phyloP scores from a whole-genome alignment of 1,284 basidiomycete species.

The Spongispora temasekensis region DNA sequence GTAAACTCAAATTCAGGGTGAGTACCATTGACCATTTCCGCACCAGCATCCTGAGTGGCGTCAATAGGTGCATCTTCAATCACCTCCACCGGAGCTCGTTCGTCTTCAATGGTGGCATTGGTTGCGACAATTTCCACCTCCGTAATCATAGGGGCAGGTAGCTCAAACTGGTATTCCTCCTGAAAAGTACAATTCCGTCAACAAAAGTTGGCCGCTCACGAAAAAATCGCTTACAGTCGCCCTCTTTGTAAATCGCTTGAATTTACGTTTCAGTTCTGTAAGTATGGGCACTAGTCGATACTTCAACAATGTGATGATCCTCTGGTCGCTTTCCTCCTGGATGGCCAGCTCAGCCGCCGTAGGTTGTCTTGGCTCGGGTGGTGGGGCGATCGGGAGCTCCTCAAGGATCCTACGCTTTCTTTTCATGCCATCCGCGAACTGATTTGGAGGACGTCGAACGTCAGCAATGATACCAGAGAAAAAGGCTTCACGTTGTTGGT shows the following conservation, averaged over 20 bases:
- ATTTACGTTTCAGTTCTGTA: conserved; percentile 90
- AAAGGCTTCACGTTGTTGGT: conserved; percentile 70
- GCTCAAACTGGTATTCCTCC: conserved; percentile 73
- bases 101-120: conserved; percentile 43
- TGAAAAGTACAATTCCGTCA: conserved; percentile 31
- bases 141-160: conserved; percentile 28
- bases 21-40: conserved; percentile 36
- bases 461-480: conserved; percentile 76
- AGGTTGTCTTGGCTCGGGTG: conserved; percentile 82
- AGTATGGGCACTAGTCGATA: conserved; percentile 87
- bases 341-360: conserved; percentile 82
- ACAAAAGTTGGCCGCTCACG: not conserved
- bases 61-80: conserved; percentile 38
- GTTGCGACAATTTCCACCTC: conserved; percentile 38
- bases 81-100: conserved; percentile 49
- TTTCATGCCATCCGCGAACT: conserved; percentile 90
- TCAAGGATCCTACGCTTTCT: conserved; percentile 86
- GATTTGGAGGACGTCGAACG: conserved; percentile 75
- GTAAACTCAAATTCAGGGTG: conserved; percentile 26
- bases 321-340: conserved; percentile 83
- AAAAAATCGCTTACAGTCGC: conserved; percentile 61
- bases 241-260: conserved; percentile 86
- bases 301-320: conserved; percentile 81
- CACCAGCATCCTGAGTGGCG: conserved; percentile 28
- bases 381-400: conserved; percentile 86